Evolutionary conservation across 331 rosid species (phyloP).

Genomic region (Rhamnella rubrinervis): DNA sequence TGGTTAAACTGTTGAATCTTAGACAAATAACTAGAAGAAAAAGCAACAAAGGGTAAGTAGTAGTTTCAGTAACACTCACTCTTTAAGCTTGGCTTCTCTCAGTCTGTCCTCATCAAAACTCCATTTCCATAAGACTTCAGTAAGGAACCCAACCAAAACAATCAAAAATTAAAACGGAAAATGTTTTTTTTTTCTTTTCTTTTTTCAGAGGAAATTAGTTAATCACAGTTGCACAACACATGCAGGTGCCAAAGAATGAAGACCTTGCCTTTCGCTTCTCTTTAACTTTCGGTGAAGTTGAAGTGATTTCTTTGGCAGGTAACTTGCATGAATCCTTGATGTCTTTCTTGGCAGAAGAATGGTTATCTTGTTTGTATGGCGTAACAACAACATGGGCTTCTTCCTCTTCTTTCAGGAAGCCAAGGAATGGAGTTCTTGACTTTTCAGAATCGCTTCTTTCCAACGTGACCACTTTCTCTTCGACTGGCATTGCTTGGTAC

Average conservation of each 20-base stretch:
- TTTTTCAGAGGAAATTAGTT: conserved; percentile 23
- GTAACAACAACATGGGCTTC: conserved; percentile 40
- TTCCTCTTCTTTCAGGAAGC: conserved; percentile 56
- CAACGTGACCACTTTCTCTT: conserved; percentile 58
- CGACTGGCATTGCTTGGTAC: conserved; percentile 34
- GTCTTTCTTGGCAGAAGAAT: conserved; percentile 19
- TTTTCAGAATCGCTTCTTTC: conserved; percentile 64
- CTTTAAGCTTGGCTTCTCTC: neutral
- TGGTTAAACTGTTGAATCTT: neutral
- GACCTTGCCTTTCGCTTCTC: conserved; percentile 53
- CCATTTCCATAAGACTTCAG: conserved; percentile 19
- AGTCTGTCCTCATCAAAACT: conserved; percentile 30
- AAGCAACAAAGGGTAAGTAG: conserved; percentile 4
- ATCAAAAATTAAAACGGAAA: conserved; percentile 6
- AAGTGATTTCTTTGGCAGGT: conserved; percentile 21
- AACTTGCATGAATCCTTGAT: conserved; percentile 11
- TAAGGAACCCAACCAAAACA: conserved; percentile 16
- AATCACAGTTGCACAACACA: conserved; percentile 74
- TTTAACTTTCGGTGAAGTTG: conserved; percentile 44
- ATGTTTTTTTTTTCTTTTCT: neutral
- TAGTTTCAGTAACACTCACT: conserved; percentile 17
- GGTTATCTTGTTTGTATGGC: conserved; percentile 32
- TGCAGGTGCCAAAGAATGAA: conserved; percentile 69
- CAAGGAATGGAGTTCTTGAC: conserved; percentile 45
- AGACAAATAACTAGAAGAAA: neutral